Conservation (phyloP, 2,329 filamentous ascomycete species). For the Aspergillus bombycis region DNA sequence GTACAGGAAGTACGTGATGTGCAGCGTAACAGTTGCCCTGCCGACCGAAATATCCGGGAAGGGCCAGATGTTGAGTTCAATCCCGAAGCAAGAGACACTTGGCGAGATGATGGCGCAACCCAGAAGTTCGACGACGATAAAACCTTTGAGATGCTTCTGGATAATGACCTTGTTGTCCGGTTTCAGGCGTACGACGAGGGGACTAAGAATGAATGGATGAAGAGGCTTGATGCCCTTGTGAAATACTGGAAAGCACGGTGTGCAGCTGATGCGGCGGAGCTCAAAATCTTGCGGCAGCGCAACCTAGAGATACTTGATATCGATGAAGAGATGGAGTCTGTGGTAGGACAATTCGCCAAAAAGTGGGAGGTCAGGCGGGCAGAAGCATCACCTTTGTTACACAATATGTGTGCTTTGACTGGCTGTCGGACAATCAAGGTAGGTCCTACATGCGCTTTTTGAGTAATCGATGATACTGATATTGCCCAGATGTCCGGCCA, state of each 20-base stretch:
- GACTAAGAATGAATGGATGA: slow-evolving; percentile 65
- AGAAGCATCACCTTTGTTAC: slow-evolving; percentile 65
- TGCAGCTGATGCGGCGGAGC: slow-evolving; percentile 59
- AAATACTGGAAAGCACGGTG: slow-evolving; percentile 65
- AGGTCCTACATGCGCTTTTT: slow-evolving; percentile 11
- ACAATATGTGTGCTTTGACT: slow-evolving; percentile 69
- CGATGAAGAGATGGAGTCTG: slow-evolving; percentile 67
- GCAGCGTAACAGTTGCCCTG: slow-evolving; percentile 53
- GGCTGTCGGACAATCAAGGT: slow-evolving; percentile 63
- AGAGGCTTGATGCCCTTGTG: slow-evolving; percentile 57
- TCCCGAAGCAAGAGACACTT: slow-evolving; percentile 49
- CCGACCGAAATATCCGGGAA: slow-evolving; percentile 55
- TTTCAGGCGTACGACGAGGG: slow-evolving; percentile 61
- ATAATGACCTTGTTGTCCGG: slow-evolving; percentile 64
- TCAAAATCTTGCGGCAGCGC: slow-evolving; percentile 59
- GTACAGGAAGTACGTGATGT: slow-evolving; percentile 62
- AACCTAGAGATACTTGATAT: slow-evolving; percentile 65
- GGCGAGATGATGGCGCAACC: slow-evolving; percentile 57
- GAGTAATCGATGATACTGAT: slow-evolving; percentile 7
- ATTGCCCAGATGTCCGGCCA: slow-evolving; percentile 57
- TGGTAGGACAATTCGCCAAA: slow-evolving; percentile 66
- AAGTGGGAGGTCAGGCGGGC: slow-evolving; percentile 71
- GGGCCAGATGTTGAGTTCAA: slow-evolving; percentile 62
- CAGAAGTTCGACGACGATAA: slow-evolving; percentile 59
- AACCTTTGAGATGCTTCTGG: slow-evolving; percentile 64